Conservation (phyloP, 345 rosid species). For the Euphorbia peplus region DNA sequence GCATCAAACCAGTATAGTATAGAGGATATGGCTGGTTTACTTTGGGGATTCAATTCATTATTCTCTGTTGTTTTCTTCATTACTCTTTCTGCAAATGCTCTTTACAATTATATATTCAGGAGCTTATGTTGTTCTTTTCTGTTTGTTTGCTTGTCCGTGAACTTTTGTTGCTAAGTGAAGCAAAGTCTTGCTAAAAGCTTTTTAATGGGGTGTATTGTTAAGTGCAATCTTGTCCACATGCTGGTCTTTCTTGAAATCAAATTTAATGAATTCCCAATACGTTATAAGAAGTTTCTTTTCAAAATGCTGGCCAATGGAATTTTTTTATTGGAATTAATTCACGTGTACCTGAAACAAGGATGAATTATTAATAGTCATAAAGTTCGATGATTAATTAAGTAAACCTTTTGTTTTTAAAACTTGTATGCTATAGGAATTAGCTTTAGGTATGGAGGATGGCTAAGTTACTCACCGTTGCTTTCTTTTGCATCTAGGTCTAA, state of each 20-base stretch:
- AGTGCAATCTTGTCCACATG: not conserved
- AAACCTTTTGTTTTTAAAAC: not conserved
- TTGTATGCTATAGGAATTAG: not conserved
- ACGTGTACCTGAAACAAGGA: not conserved
- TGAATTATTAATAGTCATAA: not conserved
- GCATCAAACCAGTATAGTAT: no score
- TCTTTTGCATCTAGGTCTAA: not conserved
- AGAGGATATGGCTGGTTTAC: no score
- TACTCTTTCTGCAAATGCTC: no score
- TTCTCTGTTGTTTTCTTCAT: no score
- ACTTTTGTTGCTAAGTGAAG: not conserved
- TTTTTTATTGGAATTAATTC: not conserved
- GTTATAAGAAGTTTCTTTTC: not conserved
- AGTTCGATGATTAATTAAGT: not conserved
- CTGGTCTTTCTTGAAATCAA: not conserved
- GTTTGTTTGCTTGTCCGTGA: not conserved
- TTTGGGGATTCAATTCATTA: no score
- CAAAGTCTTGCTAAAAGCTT: not conserved
- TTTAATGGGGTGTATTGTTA: not conserved
- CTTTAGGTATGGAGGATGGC: not conserved
- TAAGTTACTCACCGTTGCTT: not conserved
- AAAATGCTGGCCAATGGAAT: not conserved
- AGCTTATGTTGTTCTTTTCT: no score
- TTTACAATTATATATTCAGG: no score
- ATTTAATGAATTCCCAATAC: not conserved